A percentile compares a stretch with the other conserved stretches of the same genome.
phyloP scores from a whole-genome alignment of 1,139 yeast genomes.

The Spathaspora sp. region DNA sequence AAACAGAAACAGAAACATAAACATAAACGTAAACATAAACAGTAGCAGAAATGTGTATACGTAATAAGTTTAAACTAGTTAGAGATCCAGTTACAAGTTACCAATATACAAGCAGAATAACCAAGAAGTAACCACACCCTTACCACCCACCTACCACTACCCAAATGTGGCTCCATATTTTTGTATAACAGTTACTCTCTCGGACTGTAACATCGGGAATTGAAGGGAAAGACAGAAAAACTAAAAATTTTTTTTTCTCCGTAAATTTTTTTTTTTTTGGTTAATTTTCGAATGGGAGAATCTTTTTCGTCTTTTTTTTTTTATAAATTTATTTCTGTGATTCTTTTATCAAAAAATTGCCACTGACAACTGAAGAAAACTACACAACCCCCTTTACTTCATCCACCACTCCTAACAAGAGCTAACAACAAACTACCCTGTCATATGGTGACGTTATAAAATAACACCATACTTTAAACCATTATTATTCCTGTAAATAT shows the following conservation, averaged over 20 bases:
- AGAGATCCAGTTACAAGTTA: too few relatives aligned
- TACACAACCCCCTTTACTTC: background rate
- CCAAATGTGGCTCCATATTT: background rate
- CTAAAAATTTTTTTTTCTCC: background rate
- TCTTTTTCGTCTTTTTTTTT: background rate
- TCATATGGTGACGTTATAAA: background rate
- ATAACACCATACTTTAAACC: background rate
- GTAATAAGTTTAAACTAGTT: too few relatives aligned
- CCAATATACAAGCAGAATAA: too few relatives aligned
- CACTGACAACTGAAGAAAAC: background rate
- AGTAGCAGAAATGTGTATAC: too few relatives aligned
- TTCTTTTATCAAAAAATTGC: background rate
- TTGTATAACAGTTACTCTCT: too few relatives aligned
- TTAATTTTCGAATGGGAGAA: background rate
- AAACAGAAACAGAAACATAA: too few relatives aligned
- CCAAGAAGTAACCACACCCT: too few relatives aligned
- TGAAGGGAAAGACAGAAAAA: background rate
- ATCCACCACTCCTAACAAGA: background rate
- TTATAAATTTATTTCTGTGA: too few relatives aligned
- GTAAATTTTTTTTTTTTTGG: background rate
- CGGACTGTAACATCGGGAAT: background rate
- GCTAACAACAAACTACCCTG: background rate
- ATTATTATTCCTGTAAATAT: background rate
- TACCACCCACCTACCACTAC: too few relatives aligned
- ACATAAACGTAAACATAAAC: too few relatives aligned